Percentiles rank a stretch among this genome's conserved stretches.
phyloP scores from a whole-genome alignment of 257 asterid species.

The Rhazya stricta region DNA sequence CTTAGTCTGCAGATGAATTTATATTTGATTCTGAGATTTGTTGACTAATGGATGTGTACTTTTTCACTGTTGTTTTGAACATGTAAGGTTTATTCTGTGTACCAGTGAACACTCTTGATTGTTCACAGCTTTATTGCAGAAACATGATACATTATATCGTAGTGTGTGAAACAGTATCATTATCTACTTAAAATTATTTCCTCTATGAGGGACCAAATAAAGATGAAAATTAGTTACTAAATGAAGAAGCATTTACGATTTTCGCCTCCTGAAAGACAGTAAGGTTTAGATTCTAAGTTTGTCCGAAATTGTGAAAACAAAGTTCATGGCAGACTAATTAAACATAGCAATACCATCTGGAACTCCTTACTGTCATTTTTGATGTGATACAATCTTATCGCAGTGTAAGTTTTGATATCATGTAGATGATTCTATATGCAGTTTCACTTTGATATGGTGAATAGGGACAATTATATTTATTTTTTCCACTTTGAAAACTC shows the following conservation, averaged over 20 bases:
- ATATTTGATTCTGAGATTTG: slow-evolving; percentile 1
- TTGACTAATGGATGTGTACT: background rate
- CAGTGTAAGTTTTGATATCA: background rate
- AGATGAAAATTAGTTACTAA: background rate
- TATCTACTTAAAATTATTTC: background rate
- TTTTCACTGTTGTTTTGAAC: background rate
- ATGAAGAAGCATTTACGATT: background rate
- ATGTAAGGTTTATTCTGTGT: background rate
- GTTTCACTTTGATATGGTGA: background rate
- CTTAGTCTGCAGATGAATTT: background rate
- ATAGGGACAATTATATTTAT: background rate
- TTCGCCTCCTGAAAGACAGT: background rate
- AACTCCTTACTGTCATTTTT: background rate
- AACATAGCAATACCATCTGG: background rate
- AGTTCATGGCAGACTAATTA: background rate
- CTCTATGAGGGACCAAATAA: background rate
- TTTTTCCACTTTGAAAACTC: background rate
- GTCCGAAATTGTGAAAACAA: background rate
- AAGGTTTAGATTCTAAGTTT: background rate
- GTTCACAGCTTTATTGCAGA: background rate
- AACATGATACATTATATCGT: background rate
- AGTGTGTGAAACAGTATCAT: background rate
- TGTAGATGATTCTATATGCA: background rate
- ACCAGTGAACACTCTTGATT: background rate
- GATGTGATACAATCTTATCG: background rate